These are phyloP conservation scores for Talaromyces pinophilus DNA, from an alignment of 2,329 filamentous ascomycete species.

Conservation along the genomic window DNA sequence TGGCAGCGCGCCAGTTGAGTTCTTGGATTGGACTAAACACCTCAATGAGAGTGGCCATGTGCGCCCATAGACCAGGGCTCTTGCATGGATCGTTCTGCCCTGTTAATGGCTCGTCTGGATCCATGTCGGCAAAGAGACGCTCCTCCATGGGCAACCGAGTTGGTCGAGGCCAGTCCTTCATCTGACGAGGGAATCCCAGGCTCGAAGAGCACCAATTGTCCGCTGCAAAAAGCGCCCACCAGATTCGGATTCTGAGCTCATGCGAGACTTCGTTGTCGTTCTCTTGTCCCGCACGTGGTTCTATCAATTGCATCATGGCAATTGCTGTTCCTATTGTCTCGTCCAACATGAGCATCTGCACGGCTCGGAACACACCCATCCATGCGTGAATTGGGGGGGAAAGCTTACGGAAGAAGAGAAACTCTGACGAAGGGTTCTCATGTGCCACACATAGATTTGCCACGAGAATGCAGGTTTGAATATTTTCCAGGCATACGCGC, in stretches of 20 bases:
- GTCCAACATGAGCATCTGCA: not conserved
- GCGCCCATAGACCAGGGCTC: not conserved
- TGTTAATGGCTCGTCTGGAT: not conserved
- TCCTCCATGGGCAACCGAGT: conserved; percentile 35
- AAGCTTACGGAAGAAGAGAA: conserved; percentile 34
- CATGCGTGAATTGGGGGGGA: not conserved
- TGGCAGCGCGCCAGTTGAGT: not conserved
- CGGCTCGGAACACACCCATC: not conserved
- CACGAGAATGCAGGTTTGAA: conserved; percentile 38
- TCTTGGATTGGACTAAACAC: not conserved
- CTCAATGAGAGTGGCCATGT: not conserved
- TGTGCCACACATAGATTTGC: conserved; percentile 32
- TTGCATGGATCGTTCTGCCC: not conserved
- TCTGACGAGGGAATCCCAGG: conserved; percentile 34
- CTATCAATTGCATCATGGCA: not conserved
- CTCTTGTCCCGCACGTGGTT: not conserved
- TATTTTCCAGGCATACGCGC: conserved; percentile 30
- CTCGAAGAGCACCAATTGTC: conserved; percentile 38
- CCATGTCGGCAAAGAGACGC: conserved; percentile 27
- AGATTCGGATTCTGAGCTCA: conserved; percentile 33
- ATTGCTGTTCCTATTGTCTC: not conserved
- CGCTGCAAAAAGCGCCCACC: conserved; percentile 38
- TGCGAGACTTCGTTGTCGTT: conserved; percentile 24
- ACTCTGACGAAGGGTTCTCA: conserved; percentile 30
- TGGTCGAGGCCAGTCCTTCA: conserved; percentile 25